Percentiles rank a stretch among this genome's conserved stretches.
These are phyloP conservation scores for Penicillium sclerotiorum DNA, from an alignment of 2,329 filamentous ascomycete species.

Conservation along the genomic window DNA sequence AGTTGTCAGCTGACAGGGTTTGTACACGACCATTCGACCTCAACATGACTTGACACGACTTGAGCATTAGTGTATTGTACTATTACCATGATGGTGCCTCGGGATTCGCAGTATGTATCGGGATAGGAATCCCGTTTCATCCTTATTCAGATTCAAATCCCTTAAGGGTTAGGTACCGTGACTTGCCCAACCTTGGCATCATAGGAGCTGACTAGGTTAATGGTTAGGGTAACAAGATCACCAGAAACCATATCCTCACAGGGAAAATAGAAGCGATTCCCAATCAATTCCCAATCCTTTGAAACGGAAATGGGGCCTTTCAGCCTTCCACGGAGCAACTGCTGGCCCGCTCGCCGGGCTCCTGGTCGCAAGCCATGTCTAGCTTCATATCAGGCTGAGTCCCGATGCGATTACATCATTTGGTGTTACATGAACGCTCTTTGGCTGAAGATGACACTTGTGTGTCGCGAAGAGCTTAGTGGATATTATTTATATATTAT, in stretches of 20 bases:
- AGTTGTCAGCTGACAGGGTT: slow-evolving; percentile 14
- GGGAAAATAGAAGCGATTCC: not conserved
- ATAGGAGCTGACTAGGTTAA: not conserved
- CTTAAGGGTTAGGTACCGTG: not conserved
- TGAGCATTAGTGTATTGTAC: not conserved
- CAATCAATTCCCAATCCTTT: too few species aligned
- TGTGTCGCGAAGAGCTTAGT: too few species aligned
- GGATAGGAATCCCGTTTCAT: slow-evolving; percentile 9
- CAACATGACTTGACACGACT: not conserved
- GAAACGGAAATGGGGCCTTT: not conserved
- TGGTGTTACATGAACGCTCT: not conserved
- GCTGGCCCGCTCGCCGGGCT: slow-evolving; percentile 13
- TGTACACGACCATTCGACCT: not conserved
- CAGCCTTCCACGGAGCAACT: slow-evolving; percentile 13
- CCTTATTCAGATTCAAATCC: not conserved
- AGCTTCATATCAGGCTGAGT: slow-evolving; percentile 11
- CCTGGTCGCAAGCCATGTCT: slow-evolving; percentile 10
- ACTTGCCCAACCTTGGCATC: not conserved
- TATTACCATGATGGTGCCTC: not conserved
- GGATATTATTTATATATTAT: too few species aligned
- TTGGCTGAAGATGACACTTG: too few species aligned
- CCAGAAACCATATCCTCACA: not conserved
- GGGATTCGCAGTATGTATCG: not conserved
- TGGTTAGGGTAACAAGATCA: not conserved
- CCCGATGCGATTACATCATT: slow-evolving; percentile 13